Base-by-base conservation (phyloP, 2,329 filamentous ascomycete species). In the Fusarium sp. region DNA sequence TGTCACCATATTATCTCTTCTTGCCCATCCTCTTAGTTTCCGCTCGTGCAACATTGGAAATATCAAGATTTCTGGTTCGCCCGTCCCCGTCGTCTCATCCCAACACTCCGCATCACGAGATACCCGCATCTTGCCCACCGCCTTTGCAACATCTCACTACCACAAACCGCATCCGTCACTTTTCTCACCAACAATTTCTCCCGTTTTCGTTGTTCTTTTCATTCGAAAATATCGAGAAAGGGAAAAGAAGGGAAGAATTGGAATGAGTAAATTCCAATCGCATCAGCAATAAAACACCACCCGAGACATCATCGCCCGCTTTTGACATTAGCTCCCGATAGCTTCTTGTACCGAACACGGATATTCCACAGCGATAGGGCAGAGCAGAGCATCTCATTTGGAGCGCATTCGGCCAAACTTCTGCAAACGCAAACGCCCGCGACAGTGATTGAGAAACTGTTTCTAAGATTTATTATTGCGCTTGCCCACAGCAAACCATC, bases 401-500 rank as follows among this genome's bases (percentile, higher is more conserved):
- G 46, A 15, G 56, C 45, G 66, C 62, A 55, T 63, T 40, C 56
- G 40, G 62, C n/a, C 46, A 48, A n/a, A 33, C 37, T 43, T 37
- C 22, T 28, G 20, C 46, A 49, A 8, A 59, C 63, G 66, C 52
- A 63, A 43, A 52, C 50, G 43, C 57, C 53, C 49, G 62, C 44
- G 37, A 28, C 14, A 57, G 30, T 9, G 49, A 39, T 15, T 22
- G 37, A 62, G 19, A 46, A 33, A 17, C 28, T 56, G 20, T 57
- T 51, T 56, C 46, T 48, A 37, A 54, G 47, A 37, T 59, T 59
- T 30, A 41, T 56, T 40, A 28, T 26, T 46, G 39, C 64, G 67
- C 64, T 57, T 60, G 62, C 65, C 57, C 57, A 61, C 65, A 72
- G 70, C 61, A 65, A 70, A 62, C 53, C 40, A 30, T 15, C 46